Conservation (phyloP, 164 flowering plant species). For the Macadamia tetraphylla region DNA sequence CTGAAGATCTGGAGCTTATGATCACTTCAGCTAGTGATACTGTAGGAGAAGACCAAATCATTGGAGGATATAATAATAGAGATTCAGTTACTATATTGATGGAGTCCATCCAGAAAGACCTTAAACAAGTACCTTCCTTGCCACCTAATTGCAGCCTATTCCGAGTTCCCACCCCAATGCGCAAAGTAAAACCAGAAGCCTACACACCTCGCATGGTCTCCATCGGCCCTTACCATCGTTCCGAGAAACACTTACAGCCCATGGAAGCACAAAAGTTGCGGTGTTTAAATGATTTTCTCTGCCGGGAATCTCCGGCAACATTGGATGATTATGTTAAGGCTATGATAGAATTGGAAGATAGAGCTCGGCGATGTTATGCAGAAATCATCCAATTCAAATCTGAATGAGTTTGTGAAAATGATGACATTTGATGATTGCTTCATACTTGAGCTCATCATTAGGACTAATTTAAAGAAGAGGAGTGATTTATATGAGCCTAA, state of each 20-base stretch:
- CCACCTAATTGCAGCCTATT: constrained; percentile 17
- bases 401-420: constrained; percentile 48
- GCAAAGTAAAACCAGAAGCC: constrained; percentile 33
- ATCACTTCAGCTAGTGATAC: too few species aligned
- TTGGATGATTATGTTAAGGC: constrained; percentile 18
- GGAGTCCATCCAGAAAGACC: too few species aligned
- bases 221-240: constrained; percentile 56
- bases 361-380: constrained; percentile 40
- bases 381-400: constrained; percentile 21
- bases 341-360: constrained; percentile 31
- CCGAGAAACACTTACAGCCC: constrained; percentile 20
- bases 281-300: constrained; percentile 16
- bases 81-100: too few species aligned
- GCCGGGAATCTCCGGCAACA: constrained; percentile 16
- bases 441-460: constrained; percentile 35
- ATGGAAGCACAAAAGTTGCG: constrained; percentile 51
- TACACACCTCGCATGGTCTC: constrained; percentile 44
- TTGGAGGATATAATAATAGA: too few species aligned
- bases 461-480: too few species aligned
- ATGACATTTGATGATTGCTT: constrained; percentile 57
- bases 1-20: too few species aligned
- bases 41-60: too few species aligned
- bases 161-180: constrained; percentile 34
- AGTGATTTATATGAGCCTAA: too few species aligned
- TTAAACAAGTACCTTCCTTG: too few species aligned